These are phyloP conservation scores for Taxillus chinensis DNA, from an alignment of 164 flowering plant genomes.

Conservation along the genomic window DNA sequence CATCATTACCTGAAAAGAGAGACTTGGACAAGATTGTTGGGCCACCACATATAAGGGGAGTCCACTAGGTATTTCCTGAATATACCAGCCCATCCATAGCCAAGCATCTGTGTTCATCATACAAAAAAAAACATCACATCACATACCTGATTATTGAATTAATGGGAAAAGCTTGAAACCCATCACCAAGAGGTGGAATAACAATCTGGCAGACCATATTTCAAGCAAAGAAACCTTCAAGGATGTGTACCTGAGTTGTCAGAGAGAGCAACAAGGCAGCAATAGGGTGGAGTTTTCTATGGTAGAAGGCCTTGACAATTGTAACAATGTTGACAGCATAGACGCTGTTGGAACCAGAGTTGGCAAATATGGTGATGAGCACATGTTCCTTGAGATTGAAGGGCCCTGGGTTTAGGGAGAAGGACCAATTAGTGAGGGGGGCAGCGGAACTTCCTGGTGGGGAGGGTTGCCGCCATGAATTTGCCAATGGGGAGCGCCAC, in stretches of 20 bases:
- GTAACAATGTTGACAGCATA: slow-evolving; percentile 50
- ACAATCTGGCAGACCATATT: too few relatives aligned
- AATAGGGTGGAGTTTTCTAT: slow-evolving; percentile 17
- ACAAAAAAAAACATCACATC: too few relatives aligned
- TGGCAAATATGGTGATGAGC: slow-evolving; percentile 58
- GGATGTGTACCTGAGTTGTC: slow-evolving; percentile 43
- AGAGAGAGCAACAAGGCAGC: slow-evolving; percentile 39
- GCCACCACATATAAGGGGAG: slow-evolving; percentile 48
- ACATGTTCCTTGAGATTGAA: slow-evolving; percentile 58
- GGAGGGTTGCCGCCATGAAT: slow-evolving; percentile 51
- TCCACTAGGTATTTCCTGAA: slow-evolving; percentile 37
- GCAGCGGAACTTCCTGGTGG: slow-evolving; percentile 14
- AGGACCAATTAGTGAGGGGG: slow-evolving; percentile 31
- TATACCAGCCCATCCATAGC: slow-evolving; percentile 74
- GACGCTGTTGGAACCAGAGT: slow-evolving; percentile 31
- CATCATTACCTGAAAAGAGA: slow-evolving; percentile 24
- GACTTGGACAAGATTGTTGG: slow-evolving; percentile 20
- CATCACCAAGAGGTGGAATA: too few relatives aligned
- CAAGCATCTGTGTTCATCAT: slow-evolving; percentile 31
- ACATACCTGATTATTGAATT: too few relatives aligned
- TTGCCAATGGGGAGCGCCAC: slow-evolving; percentile 46
- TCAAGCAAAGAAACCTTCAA: too few relatives aligned
- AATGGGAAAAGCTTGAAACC: too few relatives aligned
- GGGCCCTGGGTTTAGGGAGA: slow-evolving; percentile 52
- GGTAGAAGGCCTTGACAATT: slow-evolving; percentile 56